Percentiles rank a stretch among this genome's conserved stretches.
These are phyloP conservation scores for Simplicillium aogashimaense DNA, from an alignment of 2,329 filamentous ascomycete genomes.

Conservation along the genomic window DNA sequence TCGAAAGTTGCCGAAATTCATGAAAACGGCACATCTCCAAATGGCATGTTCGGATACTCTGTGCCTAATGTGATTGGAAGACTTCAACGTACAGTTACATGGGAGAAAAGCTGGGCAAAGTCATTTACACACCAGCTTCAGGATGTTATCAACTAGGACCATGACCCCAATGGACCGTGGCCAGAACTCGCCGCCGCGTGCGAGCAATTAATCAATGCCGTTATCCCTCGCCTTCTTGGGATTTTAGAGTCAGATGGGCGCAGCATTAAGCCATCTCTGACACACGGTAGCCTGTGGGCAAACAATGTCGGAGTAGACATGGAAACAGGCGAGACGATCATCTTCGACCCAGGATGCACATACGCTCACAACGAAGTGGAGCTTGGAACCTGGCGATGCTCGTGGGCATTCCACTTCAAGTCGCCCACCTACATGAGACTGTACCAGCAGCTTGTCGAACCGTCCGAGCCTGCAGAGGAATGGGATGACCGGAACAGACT, in stretches of 20 bases:
- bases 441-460: constrained; percentile 10
- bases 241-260: constrained; percentile 18
- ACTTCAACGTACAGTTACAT: constrained; percentile 15
- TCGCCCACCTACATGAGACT: constrained; percentile 8
- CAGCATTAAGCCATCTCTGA: constrained; percentile 17
- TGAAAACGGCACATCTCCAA: constrained; percentile 15
- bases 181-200: constrained; percentile 12
- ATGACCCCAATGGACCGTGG: constrained; percentile 8
- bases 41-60: constrained; percentile 23
- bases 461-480: constrained; percentile 14
- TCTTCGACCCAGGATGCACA: constrained; percentile 21
- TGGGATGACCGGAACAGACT: constrained; percentile 15
- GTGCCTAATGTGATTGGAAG: constrained; percentile 19
- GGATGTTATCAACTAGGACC: constrained; percentile 3
- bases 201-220: constrained; percentile 12
- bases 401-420: constrained; percentile 9
- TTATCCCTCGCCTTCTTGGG: constrained; percentile 18
- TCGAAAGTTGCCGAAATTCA: constrained; percentile 12
- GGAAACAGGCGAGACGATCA: constrained; percentile 15
- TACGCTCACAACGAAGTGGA: constrained; percentile 23
- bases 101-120: constrained; percentile 23
- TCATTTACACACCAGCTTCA: constrained; percentile 16
- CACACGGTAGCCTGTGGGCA: constrained; percentile 24
- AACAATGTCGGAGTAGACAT: constrained; percentile 18
- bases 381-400: constrained; percentile 15